Evolutionary conservation across 73 alveolate genomes (phyloP).

Genomic region (Paramecium sexaurelia): DNA sequence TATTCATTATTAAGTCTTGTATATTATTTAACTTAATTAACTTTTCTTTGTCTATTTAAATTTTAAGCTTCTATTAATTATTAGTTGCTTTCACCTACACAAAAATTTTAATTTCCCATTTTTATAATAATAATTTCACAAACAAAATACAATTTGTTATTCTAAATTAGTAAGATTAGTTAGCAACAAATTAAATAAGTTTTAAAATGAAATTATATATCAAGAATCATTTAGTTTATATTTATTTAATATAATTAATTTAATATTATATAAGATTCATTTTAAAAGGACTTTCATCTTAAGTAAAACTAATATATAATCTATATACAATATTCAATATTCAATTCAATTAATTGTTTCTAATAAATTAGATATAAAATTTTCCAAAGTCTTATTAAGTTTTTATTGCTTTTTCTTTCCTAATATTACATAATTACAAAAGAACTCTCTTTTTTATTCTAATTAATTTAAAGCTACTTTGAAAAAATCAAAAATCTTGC

Average conservation of each 20-base stretch:
- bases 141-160: not conserved
- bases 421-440: not conserved
- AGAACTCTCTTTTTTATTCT: not conserved
- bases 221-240: not conserved
- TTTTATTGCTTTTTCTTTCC: not conserved
- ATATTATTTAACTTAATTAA: not conserved
- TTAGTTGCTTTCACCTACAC: not conserved
- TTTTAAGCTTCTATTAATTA: no score
- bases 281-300: not conserved
- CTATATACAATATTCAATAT: not conserved
- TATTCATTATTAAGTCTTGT: not conserved
- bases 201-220: no score
- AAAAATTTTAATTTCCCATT: constrained; percentile 2
- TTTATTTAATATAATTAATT: not conserved
- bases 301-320: not conserved
- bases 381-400: not conserved
- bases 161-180: not conserved
- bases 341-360: not conserved
- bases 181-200: no score
- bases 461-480: not conserved
- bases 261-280: not conserved
- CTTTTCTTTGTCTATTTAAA: not conserved
- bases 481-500: not conserved
- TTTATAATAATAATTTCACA: not conserved
- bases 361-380: not conserved